Base-by-base conservation (phyloP, 1,284 basidiomycete species). In the Cutaneotrichosporon mucoides region DNA sequence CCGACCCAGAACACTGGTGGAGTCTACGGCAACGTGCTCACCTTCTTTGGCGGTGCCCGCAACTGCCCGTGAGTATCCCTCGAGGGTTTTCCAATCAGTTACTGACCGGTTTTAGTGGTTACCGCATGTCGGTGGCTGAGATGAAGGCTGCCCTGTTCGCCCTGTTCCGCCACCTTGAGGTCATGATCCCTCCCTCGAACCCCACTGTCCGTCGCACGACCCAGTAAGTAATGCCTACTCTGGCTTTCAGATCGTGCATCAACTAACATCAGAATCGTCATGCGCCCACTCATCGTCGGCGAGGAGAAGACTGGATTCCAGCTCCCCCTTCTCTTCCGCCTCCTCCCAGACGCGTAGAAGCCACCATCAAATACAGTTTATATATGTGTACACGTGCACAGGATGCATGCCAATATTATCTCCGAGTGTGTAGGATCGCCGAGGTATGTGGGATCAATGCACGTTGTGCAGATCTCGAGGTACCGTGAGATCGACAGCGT, bases 51-150 rank as follows among this genome's bases (percentile, higher is more conserved):
- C 57, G 86, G 86, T 33, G 82, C 84, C 64, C 78, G 88, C 56
- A 84, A 85, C 43, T 88, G 87, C 71, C 87, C 88, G 65, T 69
- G 45, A 38, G 68, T 63, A 15, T 5, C 6, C 24, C 34, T 16
- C 7, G 9, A 49, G n/a, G 24, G 24, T 24, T 24, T 24, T 24
- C 24, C 24, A 24, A 24, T 24, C 24, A 24, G 24, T 24, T 15
- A 35, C 53, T 56, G 45, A 57, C 51, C 8, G 35, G 24, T 50
- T 40, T 12, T 12, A 58, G 70, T 56, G 86, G 87, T 6, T 88
- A 84, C 72, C 82, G 82, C 66, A 88, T 89, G 67, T 86, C 87
- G 6, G 67, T 89, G 47, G 81, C 81, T 34, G 86, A 89, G 68
- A 85, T 82, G 73, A 86, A 86, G 68, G 83, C 81, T 0, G 75